These are phyloP conservation scores for Yarrowia sp. DNA, from an alignment of 805 yeast genomes.

Conservation along the genomic window DNA sequence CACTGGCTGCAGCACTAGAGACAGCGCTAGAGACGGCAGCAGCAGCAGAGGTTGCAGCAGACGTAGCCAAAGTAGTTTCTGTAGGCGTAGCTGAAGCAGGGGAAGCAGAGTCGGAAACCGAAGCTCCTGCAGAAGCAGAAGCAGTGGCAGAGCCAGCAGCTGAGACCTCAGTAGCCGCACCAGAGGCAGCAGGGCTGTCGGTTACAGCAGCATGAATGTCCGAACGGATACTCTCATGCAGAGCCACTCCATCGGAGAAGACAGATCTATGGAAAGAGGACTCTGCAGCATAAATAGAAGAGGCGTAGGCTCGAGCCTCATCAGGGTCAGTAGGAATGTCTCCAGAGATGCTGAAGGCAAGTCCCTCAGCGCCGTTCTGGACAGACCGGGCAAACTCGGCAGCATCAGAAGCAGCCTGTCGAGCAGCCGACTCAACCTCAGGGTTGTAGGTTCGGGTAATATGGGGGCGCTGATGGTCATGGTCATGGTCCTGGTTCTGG, in stretches of 20 bases:
- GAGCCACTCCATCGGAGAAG: not conserved
- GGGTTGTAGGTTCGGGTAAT: not conserved
- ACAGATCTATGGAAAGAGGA: not conserved
- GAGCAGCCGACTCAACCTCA: not conserved
- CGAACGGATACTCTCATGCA: not conserved
- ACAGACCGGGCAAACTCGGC: not conserved
- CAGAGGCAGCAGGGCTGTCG: not conserved
- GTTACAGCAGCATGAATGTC: not conserved
- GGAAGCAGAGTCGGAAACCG: not conserved
- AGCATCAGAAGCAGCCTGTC: not conserved
- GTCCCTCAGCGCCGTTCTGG: not conserved
- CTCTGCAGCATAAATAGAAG: not conserved
- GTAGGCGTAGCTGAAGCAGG: not conserved
- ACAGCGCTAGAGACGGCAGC: not conserved
- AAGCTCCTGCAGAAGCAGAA: not conserved
- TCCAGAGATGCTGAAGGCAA: not conserved
- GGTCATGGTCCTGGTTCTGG: not conserved
- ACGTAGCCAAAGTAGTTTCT: not conserved
- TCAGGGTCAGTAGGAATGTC: not conserved
- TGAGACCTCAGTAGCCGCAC: not conserved
- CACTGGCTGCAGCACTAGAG: not conserved
- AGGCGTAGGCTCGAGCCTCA: not conserved
- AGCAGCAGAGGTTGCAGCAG: not conserved
- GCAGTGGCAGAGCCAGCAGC: not conserved
- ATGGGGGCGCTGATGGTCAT: not conserved